Base-by-base conservation (phyloP, 495 filamentous ascomycete species). In the Daldinia loculata region DNA sequence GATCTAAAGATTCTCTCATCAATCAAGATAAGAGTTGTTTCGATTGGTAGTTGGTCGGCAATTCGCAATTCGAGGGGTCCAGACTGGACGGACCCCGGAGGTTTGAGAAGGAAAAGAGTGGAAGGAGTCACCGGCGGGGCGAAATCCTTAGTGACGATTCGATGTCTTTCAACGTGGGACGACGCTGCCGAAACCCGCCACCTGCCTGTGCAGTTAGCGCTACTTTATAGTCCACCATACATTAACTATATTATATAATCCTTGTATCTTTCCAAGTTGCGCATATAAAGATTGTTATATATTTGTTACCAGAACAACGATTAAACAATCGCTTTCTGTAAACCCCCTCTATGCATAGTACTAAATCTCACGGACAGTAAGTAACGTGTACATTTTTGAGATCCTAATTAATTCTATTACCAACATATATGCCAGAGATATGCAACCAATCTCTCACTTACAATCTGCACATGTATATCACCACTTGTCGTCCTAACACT, bases 71-170 rank as follows among this genome's bases (percentile, higher is more conserved):
- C 38, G 61, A 68, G 64, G 72, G 63, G 72, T 69, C 67, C 68
- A 62, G 51, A 41, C 15, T 65, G 64, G 64, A 72, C 64, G 72
- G 68, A 66, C 60, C 72, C 72, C 72, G 58, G 53, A 67, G 43
- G 63, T 50, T 57, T 69, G 61, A 66, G 41, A 43, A 39, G 27
- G 57, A 51, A 48, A 52, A 53, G 58, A 63, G 43, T 63, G 24
- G 63, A 61, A 71, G 30, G 69, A 71, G 69, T 71, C 69, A 74
- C 61, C 67, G 74, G 74, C 74, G 70, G 70, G 74, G 74, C 70
- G 34, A 61, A 61, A 72, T 61, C 43, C 53, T 60, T 58, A 27
- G 67, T 70, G 67, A 66, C 62, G 67, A 70, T 70, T 64, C 61
- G 17, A 68, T 62, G 57, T 43, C 19, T 38, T 36, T 11, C 19